A percentile compares a stretch with the other conserved stretches of the same genome.
These are phyloP conservation scores for Xylariales sp. DNA, from an alignment of 2,329 filamentous ascomycete species.

Conservation along the genomic window DNA sequence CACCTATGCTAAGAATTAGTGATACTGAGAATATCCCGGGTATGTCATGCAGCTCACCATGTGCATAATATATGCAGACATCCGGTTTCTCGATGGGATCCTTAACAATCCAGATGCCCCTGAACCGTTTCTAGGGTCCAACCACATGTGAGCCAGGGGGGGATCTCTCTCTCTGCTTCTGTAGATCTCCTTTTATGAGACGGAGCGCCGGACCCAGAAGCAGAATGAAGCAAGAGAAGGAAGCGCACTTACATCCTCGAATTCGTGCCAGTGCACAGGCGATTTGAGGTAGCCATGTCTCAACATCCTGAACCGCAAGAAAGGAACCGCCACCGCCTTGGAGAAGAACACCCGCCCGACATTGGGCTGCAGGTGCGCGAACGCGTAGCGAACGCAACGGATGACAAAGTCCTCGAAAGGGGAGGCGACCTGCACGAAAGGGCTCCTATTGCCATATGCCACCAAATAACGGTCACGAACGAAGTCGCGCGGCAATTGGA, in stretches of 20 bases:
- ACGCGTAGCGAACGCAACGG: conserved; percentile 73
- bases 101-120: conserved; percentile 66
- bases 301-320: conserved; percentile 70
- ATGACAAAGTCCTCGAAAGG: conserved; percentile 75
- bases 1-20: conserved; percentile 51
- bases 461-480: conserved; percentile 52
- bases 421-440: conserved; percentile 66
- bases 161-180: neutral
- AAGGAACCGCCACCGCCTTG: conserved; percentile 67
- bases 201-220: too few relatives aligned
- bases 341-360: conserved; percentile 76
- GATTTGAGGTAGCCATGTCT: conserved; percentile 62
- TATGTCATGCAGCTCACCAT: conserved; percentile 48
- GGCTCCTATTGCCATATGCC: conserved; percentile 38
- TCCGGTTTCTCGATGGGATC: conserved; percentile 61
- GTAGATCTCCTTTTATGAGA: neutral
- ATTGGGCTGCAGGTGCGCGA: conserved; percentile 63
- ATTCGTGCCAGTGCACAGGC: conserved; percentile 60
- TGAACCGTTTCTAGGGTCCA: conserved; percentile 38
- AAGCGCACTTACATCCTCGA: conserved; percentile 30
- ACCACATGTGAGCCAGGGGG: neutral
- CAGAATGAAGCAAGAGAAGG: too few relatives aligned
- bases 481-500: conserved; percentile 55
- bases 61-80: conserved; percentile 76
- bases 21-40: conserved; percentile 10